Base-by-base conservation (phyloP, 305 asterid genomes). In the Rubia peregrina region DNA sequence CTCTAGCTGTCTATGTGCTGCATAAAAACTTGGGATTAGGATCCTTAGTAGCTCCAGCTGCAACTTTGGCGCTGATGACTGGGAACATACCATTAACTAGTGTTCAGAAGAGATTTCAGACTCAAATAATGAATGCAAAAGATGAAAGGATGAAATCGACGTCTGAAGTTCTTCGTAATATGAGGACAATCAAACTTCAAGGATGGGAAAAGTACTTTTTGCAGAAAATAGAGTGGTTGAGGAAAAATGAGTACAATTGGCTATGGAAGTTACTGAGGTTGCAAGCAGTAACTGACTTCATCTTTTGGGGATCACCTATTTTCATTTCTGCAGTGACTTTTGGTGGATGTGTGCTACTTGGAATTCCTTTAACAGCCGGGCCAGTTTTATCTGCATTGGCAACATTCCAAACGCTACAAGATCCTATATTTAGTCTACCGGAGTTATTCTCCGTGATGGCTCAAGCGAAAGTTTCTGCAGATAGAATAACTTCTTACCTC, bases 321-420 rank as follows among this genome's bases (percentile, higher is more conserved):
- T 91, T 91, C 69, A 94, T 94, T 64, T 94, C 99, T 3, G 90
- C 85, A 30, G 48, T 89, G 38, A 89, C 99, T 51, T 94, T 94
- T 65, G 88, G 85, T 6, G 99, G 97, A 46, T 94, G 99, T 22
- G 88, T 88, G 59, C 42, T 88, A 71, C 86, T 94, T 87, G 98
- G 97, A 49, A 90, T 94, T 51, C 98, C 97, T n/a, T 89, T 94
- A 71, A 94, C 97, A 1, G 96, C 99, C 1, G 99, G 99, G 70
- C 76, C 90, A 70, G 97, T 94, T n/a, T 61, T 94, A 65, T 94
- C 98, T 12, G 91, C 99, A 43, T 71, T 94, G 76, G 96, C 98
- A 38, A 94, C 99, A 11, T 94, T 94, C 67, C 80, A 95, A 74
- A 91, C 91, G 96, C 95, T 94, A 72, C 98, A 94, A 77, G 97